Conservation (phyloP, 1,284 basidiomycete genomes). For the Xerocomus amazonicus region DNA sequence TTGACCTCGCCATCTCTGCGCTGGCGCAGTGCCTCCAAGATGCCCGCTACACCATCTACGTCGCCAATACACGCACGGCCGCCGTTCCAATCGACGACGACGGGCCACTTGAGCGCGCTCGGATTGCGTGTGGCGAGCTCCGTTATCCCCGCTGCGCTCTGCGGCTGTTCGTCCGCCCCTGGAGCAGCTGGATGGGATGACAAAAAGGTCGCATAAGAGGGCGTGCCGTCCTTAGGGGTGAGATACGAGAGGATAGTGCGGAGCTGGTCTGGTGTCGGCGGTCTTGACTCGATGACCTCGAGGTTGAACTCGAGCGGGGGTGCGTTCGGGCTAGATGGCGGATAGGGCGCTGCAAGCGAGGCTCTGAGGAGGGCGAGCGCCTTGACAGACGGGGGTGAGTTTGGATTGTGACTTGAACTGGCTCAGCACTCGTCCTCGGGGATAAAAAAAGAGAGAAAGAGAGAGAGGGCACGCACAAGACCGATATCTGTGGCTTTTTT, state of each 20-base stretch:
- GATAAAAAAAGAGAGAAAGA: not conserved
- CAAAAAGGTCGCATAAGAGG: constrained; percentile 39
- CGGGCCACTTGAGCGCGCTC: constrained; percentile 65
- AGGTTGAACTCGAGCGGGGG: constrained; percentile 65
- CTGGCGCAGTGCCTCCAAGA: constrained; percentile 60
- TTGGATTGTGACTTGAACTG: constrained; percentile 52
- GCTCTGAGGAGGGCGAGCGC: constrained; percentile 57
- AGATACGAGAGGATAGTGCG: constrained; percentile 63
- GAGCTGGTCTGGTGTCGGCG: constrained; percentile 67
- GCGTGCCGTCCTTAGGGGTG: constrained; percentile 33
- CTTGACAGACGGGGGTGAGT: constrained; percentile 58
- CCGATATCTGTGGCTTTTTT: constrained; percentile 56
- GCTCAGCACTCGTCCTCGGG: constrained; percentile 5
- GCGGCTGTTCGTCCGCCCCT: constrained; percentile 35
- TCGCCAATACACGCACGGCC: constrained; percentile 64
- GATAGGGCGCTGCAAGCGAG: constrained; percentile 58
- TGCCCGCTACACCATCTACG: constrained; percentile 59
- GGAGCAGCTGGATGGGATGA: constrained; percentile 25
- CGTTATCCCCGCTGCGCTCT: constrained; percentile 43
- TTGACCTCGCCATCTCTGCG: constrained; percentile 58
- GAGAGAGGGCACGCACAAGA: constrained; percentile 47
- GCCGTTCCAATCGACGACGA: constrained; percentile 76
- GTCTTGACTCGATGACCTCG: constrained; percentile 59
- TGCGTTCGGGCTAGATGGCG: constrained; percentile 41
- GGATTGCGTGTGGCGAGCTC: constrained; percentile 54